Conservation (phyloP, 352 stramenopile species). For the Globisporangium polare region DNA sequence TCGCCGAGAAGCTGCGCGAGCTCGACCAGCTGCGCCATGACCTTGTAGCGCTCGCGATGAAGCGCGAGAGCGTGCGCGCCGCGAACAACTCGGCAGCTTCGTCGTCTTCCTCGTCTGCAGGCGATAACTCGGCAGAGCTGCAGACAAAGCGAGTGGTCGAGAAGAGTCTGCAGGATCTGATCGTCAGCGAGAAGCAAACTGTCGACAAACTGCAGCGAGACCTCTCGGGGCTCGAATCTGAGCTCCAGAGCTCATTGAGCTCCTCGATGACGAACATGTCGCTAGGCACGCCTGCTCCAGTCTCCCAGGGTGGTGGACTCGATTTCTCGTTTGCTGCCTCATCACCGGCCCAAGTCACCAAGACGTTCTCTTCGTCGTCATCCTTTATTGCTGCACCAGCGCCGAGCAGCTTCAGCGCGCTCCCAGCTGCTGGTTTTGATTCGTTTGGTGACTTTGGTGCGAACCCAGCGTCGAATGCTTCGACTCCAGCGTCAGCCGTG, state of each 20-base stretch:
- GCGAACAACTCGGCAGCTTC: constrained; percentile 15
- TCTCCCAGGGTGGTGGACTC: neutral
- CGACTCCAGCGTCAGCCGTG: neutral
- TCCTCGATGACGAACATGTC: constrained; percentile 21
- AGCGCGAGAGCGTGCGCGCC: constrained; percentile 50
- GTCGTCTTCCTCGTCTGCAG: constrained; percentile 8
- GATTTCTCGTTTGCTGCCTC: constrained; percentile 3
- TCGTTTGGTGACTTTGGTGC: constrained; percentile 5
- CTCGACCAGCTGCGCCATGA: constrained; percentile 73
- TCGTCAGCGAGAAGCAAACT: constrained; percentile 51
- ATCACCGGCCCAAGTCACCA: neutral
- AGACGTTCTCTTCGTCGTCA: no score
- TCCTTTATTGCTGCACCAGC: constrained; percentile 4
- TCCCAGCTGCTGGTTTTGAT: constrained; percentile 7
- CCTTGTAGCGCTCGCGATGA: constrained; percentile 61
- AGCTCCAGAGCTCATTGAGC: constrained; percentile 43
- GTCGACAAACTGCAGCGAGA: constrained; percentile 56
- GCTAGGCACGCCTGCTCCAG: neutral
- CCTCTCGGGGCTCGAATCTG: constrained; percentile 38
- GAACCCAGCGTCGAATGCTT: constrained; percentile 2
- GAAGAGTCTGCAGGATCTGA: constrained; percentile 42
- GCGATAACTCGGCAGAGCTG: constrained; percentile 19
- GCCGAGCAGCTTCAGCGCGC: neutral
- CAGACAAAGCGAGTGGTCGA: constrained; percentile 40
- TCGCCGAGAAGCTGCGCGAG: constrained; percentile 62